These are phyloP conservation scores for Stereum hirsutum DNA, from an alignment of 1,284 basidiomycete genomes.

Conservation along the genomic window DNA sequence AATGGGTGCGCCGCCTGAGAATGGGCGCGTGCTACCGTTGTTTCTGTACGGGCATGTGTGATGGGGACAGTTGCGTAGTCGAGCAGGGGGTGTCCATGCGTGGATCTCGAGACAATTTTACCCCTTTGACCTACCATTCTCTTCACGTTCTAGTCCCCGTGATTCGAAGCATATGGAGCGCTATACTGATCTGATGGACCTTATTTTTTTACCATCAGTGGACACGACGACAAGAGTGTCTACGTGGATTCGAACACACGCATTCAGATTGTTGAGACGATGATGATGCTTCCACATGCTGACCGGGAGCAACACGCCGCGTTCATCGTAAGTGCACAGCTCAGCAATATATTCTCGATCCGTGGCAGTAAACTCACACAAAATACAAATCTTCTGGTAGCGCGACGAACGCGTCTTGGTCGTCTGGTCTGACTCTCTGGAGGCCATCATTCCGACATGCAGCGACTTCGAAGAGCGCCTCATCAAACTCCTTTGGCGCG, in stretches of 20 bases:
- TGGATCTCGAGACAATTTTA: no score
- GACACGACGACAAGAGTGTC: constrained; percentile 42
- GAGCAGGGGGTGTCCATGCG: no score
- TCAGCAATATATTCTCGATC: no score
- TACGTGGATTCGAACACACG: constrained; percentile 64
- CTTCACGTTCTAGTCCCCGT: no score
- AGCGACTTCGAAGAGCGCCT: constrained; percentile 73
- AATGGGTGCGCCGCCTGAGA: no score
- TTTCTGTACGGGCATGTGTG: no score
- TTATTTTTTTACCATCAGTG: no score
- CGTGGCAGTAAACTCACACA: background rate
- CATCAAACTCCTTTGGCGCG: constrained; percentile 69
- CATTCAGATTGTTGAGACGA: constrained; percentile 62
- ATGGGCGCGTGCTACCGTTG: no score
- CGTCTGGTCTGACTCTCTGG: constrained; percentile 72
- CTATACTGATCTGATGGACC: no score
- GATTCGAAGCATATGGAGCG: no score
- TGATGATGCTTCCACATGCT: constrained; percentile 62
- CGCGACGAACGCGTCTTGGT: constrained; percentile 69
- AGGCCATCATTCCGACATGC: constrained; percentile 61
- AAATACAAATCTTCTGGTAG: constrained; percentile 26
- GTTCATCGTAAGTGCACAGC: constrained; percentile 59
- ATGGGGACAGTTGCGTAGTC: no score
- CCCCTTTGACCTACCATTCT: no score
- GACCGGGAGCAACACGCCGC: constrained; percentile 81